A percentile compares a stretch with the other conserved stretches of the same genome.
These are phyloP conservation scores for Chytriomyces confervae DNA, from an alignment of 192 early-diverging fungal species.

Conservation along the genomic window DNA sequence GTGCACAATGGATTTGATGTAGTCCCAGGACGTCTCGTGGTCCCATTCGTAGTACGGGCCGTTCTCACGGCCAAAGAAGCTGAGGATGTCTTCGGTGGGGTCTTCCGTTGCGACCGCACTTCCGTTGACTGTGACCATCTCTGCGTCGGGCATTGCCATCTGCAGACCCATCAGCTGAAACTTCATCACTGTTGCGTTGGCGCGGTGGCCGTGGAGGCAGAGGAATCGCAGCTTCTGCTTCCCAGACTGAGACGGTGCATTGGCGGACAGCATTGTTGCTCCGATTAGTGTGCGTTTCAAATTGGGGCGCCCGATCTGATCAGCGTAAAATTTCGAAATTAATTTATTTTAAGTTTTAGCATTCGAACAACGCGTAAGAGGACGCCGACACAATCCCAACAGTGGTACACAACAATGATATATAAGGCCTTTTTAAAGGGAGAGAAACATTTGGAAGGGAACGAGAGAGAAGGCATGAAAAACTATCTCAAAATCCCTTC, in stretches of 20 bases:
- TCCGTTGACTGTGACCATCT: background rate
- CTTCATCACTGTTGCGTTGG: background rate
- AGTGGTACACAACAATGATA: too few relatives aligned
- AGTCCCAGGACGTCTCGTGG: background rate
- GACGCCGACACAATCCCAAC: too few relatives aligned
- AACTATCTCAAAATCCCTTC: constrained; percentile 14
- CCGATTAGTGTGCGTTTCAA: too few relatives aligned
- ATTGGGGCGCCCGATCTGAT: too few relatives aligned
- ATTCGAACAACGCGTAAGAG: too few relatives aligned
- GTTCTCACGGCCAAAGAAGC: background rate
- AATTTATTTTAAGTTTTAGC: too few relatives aligned
- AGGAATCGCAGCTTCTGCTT: background rate
- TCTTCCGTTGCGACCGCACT: background rate
- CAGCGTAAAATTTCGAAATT: too few relatives aligned
- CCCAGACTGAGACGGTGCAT: too few relatives aligned
- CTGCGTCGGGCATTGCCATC: background rate
- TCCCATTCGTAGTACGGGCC: background rate
- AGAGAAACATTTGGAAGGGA: too few relatives aligned
- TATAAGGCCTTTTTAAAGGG: too few relatives aligned
- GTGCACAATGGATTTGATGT: background rate
- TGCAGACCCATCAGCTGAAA: background rate
- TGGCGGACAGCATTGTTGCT: too few relatives aligned
- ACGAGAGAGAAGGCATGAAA: too few relatives aligned
- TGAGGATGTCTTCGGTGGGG: background rate
- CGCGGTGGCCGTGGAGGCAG: constrained; percentile 2